phyloP scores from a whole-genome alignment of 306 rosid genomes.

The Psophocarpus tetragonolobus region DNA sequence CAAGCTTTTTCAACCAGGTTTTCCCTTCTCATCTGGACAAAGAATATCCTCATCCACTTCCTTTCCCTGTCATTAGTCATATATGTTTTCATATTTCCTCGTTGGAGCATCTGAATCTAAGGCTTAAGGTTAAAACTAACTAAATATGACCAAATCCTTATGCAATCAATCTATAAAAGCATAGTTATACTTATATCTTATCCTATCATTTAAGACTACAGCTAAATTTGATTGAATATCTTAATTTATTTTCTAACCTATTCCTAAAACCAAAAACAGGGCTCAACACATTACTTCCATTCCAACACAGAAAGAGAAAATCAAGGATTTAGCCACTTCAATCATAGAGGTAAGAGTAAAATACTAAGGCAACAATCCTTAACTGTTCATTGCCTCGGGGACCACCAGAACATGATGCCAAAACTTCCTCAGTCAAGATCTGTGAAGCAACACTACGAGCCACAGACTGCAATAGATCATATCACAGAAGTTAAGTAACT shows the following conservation, averaged over 20 bases:
- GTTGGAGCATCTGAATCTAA: conserved; percentile 1
- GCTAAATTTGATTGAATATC: conserved; percentile 13
- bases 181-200: background rate
- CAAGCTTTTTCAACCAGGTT: background rate
- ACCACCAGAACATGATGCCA: conserved; percentile 73
- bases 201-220: conserved; percentile 10
- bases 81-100: background rate
- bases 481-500: conserved; percentile 1
- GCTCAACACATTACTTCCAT: conserved; percentile 6
- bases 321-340: conserved; percentile 11
- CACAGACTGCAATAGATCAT: conserved; percentile 52
- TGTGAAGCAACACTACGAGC: conserved; percentile 62
- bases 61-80: background rate
- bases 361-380: conserved; percentile 23
- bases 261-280: background rate
- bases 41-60: background rate
- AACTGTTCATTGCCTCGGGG: conserved; percentile 95
- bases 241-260: background rate
- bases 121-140: conserved; percentile 17
- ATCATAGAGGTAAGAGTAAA: conserved; percentile 5
- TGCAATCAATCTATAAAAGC: conserved; percentile 2
- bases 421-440: conserved; percentile 69
- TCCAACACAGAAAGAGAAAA: conserved; percentile 8
- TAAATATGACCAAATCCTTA: conserved; percentile 1
- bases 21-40: background rate